Evolutionary conservation across 768 basidiomycete species (phyloP), one percentile per base, ranked within the genome.

Genomic region (Boletus pseudopeckii): DNA sequence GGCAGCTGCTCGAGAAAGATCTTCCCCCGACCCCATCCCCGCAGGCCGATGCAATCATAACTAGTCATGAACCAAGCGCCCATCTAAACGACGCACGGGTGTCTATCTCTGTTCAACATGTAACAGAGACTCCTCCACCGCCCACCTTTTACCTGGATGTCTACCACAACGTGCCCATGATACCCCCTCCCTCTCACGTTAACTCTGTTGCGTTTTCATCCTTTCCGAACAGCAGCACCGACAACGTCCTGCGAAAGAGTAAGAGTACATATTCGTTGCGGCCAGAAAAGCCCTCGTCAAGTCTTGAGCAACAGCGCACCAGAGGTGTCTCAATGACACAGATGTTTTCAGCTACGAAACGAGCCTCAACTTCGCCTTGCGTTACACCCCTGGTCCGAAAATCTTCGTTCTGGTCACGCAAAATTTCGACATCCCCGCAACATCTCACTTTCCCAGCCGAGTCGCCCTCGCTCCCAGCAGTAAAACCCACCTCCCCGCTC

Each of bases 321-420:
- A 76, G 86, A 51, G 84, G 85, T 3, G 55, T 84, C 14, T 88
- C 87, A 0, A 72, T 87, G 52, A 82, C 78, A 14, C 72, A 80
- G 4, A 55, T 72, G n/a, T 66, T 66, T 42, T 62, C 72, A 7
- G 72, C 78, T 24, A 50, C 64, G 11, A 83, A 83, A 60, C 75
- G 72, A 24, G 74, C 70, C n/a, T 75, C 75, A 48, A 75, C 76
- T 42, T 67, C 48, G 11, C 48, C 55, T 36, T 34, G 71, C 69
- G 38, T 59, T 55, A 55, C 76, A 38, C 61, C 74, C 5, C 57
- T 85, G 32, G 69, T 77, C 11, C 80, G 85, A 47, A 82, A 81
- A 65, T 62, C 82, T 10, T 89, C 88, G 7, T 88, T 88, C 61
- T 89, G 86, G 86, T 74, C 72, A 43, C 78, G 80, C 54, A 83